Base-by-base conservation (phyloP, 352 stramenopile genomes). In the Plasmopara muralis region DNA sequence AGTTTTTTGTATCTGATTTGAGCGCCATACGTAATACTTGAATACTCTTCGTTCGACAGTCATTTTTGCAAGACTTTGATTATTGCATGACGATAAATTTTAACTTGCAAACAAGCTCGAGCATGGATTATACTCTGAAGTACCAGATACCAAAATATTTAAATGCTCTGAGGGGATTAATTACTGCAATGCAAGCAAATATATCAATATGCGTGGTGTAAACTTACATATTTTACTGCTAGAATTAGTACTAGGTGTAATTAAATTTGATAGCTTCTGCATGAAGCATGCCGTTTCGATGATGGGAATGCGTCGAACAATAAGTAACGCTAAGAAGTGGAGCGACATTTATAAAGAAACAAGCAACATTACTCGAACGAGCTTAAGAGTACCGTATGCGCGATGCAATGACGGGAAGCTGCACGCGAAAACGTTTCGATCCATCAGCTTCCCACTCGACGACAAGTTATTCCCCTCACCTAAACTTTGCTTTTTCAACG, bases 311-410 rank as follows among this genome's bases (percentile, higher is more conserved):
- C 30, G 39, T 54, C 44, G 53, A 60, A 60, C 29, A 60, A 47
- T n/a, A 60, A 60, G 52, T 44, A 59, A 53, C 52, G 52, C 33
- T 45, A 34, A 25, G 5, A 38, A 28, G 44, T 59, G 16, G 53
- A 14, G 38, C 20, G 42, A 47, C 42, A 15, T 15, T 8, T 16
- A 13, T 9, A n/a, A 10, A 40, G 5, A 28, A 34, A 14, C 12
- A 53, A 42, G 39, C 40, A 50, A 31, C 48, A 15, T 47, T 47
- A 47, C 48, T 54, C 16, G 30, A 12, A 8, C 29, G 43, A 47
- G 43, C 12, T 18, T 37, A 52, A 58, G 12, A 38, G 14, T 6
- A 37, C 12, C 28, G 43, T 16, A 53, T 45, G 40, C 10, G 40
- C 40, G 9, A 15, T 45, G 40, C 18, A 18, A 29, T 18, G 42